Conservation (phyloP, 73 alveolate genomes). For the Paramecium octaurelia region DNA sequence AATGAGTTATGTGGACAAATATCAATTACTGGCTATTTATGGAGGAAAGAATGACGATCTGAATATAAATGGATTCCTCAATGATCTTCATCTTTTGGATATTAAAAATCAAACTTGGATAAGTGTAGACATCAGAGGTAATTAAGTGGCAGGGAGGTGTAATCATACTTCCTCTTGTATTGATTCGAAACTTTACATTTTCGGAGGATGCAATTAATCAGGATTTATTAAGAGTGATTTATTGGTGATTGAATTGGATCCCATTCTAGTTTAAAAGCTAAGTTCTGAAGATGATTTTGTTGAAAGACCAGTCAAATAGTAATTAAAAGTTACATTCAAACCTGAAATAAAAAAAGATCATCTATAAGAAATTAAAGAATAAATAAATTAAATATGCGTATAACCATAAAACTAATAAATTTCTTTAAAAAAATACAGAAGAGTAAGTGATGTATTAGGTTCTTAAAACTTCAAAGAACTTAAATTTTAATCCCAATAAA, state of each 20-base stretch:
- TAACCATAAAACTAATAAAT: background rate
- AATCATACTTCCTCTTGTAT: conserved; percentile 31
- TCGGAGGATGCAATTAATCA: conserved; percentile 17
- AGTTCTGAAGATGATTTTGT: background rate
- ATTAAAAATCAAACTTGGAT: background rate
- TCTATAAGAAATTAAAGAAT: background rate
- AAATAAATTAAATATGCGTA: background rate
- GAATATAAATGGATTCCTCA: background rate
- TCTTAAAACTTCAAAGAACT: background rate
- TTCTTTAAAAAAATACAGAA: background rate
- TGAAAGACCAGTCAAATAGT: background rate
- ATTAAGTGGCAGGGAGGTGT: background rate
- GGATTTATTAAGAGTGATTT: conserved; percentile 46
- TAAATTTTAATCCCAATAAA: background rate
- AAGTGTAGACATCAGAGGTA: conserved; percentile 22
- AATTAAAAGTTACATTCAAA: background rate
- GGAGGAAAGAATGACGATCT: conserved; percentile 50
- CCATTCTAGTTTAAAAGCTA: background rate
- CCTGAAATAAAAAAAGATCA: background rate
- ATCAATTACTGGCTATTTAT: background rate
- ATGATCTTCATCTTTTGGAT: conserved; percentile 12
- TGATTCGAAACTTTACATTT: background rate
- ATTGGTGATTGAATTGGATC: conserved; percentile 5
- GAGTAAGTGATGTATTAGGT: background rate
- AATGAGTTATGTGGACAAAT: background rate